phyloP scores from a whole-genome alignment of 306 rosid genomes.

The Cucumis sativus region DNA sequence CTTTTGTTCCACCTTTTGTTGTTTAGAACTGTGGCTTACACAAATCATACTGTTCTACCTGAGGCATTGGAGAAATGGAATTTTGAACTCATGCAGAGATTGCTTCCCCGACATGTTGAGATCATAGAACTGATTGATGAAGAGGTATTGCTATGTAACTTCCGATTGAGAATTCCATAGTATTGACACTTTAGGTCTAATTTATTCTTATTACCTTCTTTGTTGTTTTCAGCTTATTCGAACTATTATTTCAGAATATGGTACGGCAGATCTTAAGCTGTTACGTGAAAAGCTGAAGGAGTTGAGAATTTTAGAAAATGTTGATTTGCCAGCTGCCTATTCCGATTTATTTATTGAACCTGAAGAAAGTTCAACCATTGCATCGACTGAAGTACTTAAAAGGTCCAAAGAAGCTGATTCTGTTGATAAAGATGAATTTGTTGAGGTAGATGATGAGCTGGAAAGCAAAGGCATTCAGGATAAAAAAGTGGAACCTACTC shows the following conservation, averaged over 20 bases:
- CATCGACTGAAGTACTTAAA: conserved; percentile 27
- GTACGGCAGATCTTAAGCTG: conserved; percentile 43
- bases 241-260: conserved; percentile 61
- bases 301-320: conserved; percentile 88
- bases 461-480: conserved; percentile 23
- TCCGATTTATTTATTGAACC: conserved; percentile 47
- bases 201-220: conserved; percentile 18
- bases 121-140: conserved; percentile 80
- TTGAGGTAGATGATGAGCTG: conserved; percentile 23
- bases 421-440: conserved; percentile 3
- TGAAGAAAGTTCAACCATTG: conserved; percentile 19
- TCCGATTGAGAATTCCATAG: neutral
- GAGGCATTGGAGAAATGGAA: conserved; percentile 99
- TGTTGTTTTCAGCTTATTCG: conserved; percentile 52
- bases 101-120: conserved; percentile 96
- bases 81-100: conserved; percentile 69
- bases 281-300: conserved; percentile 67
- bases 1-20: conserved; percentile 14
- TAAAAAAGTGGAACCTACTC: conserved; percentile 30
- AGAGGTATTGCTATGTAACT: conserved; percentile 44
- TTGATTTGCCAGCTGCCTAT: conserved; percentile 61
- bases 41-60: conserved; percentile 95
- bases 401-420: conserved; percentile 18
- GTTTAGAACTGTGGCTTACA: conserved; percentile 85
- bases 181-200: neutral